A percentile compares a stretch with the other conserved stretches of the same genome.
These are phyloP conservation scores for Epichloe hybrida DNA, from an alignment of 2,329 filamentous ascomycete species.

Conservation along the genomic window DNA sequence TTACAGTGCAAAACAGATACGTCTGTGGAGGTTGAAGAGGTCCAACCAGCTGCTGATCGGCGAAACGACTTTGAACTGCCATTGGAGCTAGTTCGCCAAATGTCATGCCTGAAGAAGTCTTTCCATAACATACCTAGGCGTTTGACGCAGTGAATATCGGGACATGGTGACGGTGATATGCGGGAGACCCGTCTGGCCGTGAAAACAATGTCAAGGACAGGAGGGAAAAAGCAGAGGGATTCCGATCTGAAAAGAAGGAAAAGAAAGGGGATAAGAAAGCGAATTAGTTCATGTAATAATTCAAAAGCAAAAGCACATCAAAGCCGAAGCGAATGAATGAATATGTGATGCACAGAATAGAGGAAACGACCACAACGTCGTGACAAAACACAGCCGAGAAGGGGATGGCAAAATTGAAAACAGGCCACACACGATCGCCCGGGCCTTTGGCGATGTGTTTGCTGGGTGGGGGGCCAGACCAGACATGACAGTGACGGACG, in stretches of 20 bases:
- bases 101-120: not conserved
- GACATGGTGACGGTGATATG: conserved; percentile 9
- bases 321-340: not conserved
- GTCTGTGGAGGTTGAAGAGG: not conserved
- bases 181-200: not conserved
- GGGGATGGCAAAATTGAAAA: not conserved
- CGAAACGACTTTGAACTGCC: not conserved
- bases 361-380: not conserved
- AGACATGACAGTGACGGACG: not conserved
- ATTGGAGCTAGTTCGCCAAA: not conserved
- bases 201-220: not conserved
- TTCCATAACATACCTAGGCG: conserved; percentile 14
- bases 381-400: not conserved
- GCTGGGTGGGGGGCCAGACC: not conserved
- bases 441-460: not conserved
- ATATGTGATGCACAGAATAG: not conserved
- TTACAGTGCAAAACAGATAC: not conserved
- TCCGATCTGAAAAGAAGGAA: not conserved
- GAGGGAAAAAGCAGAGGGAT: not conserved
- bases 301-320: not conserved
- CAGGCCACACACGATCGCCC: not conserved
- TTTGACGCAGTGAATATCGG: conserved; percentile 19
- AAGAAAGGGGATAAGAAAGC: not conserved
- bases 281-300: not conserved
- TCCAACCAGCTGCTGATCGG: not conserved